These are phyloP conservation scores for Colletotrichum brevisporum DNA, from an alignment of 2,329 filamentous ascomycete species.

Conservation along the genomic window DNA sequence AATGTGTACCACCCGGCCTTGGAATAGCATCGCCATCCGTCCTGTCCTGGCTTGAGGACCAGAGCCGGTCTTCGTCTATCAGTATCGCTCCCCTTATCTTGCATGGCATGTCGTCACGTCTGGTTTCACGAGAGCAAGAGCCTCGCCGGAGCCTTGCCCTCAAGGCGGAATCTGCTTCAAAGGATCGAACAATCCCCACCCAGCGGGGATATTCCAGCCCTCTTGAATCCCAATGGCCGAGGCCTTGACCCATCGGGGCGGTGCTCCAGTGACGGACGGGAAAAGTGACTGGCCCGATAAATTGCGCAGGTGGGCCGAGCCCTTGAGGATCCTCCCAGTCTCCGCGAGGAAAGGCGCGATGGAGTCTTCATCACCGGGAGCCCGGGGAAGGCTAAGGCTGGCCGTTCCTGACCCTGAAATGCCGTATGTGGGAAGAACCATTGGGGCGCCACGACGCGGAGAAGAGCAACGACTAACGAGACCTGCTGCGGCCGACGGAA, in stretches of 20 bases:
- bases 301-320: slow-evolving; percentile 22
- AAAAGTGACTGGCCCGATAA: slow-evolving; percentile 7
- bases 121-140: slow-evolving; percentile 5
- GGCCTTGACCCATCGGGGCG: slow-evolving; percentile 8
- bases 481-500: slow-evolving; percentile 7
- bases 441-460: slow-evolving; percentile 15
- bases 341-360: slow-evolving; percentile 18
- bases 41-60: slow-evolving; percentile 3
- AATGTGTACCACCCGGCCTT: not conserved
- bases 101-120: slow-evolving; percentile 27
- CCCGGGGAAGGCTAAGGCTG: slow-evolving; percentile 4
- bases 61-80: not conserved
- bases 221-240: not conserved
- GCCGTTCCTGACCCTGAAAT: slow-evolving; percentile 3
- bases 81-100: not conserved
- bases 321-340: slow-evolving; percentile 1
- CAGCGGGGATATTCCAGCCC: slow-evolving; percentile 4
- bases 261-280: slow-evolving; percentile 8
- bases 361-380: slow-evolving; percentile 22
- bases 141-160: slow-evolving; percentile 2
- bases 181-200: slow-evolving; percentile 7
- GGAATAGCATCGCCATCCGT: slow-evolving; percentile 1
- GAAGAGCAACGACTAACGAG: slow-evolving; percentile 7
- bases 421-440: slow-evolving; percentile 6
- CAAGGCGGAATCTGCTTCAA: slow-evolving; percentile 6